Evolutionary conservation across 345 rosid species (phyloP).

Genomic region (Eucalyptus marginata): DNA sequence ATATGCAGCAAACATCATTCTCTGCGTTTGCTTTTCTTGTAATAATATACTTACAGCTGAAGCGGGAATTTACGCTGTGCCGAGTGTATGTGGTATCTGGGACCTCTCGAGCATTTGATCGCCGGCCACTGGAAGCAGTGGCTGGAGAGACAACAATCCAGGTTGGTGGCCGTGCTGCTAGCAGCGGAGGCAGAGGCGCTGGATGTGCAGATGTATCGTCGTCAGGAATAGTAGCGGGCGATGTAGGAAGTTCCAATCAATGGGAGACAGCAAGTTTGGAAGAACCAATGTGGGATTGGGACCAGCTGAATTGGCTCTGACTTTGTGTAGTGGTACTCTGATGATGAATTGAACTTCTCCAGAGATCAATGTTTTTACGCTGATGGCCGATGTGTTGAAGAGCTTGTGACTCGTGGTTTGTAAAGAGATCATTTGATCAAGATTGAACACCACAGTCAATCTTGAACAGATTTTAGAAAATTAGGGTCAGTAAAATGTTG

Average conservation of each 20-base stretch:
- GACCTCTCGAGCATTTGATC: not conserved
- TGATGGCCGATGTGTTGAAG: not conserved
- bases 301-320: not conserved
- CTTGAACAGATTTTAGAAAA: not conserved
- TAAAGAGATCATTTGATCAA: not conserved
- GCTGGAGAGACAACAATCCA: not conserved
- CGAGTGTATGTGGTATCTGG: not conserved
- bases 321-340: not conserved
- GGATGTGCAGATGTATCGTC: not conserved
- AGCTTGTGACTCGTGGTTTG: not conserved
- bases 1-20: not conserved
- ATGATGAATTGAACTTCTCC: not conserved
- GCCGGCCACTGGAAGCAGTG: not conserved
- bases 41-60: not conserved
- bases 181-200: not conserved
- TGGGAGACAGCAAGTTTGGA: not conserved
- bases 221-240: not conserved
- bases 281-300: not conserved
- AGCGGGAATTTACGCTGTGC: not conserved
- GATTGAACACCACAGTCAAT: not conserved
- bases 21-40: not conserved
- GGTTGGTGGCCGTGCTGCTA: not conserved
- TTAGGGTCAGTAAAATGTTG: not conserved
- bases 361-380: not conserved
- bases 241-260: not conserved